Evolutionary conservation across 139 green algal genomes (phyloP).

Genomic region (Pseudopediastrum boryanum): DNA sequence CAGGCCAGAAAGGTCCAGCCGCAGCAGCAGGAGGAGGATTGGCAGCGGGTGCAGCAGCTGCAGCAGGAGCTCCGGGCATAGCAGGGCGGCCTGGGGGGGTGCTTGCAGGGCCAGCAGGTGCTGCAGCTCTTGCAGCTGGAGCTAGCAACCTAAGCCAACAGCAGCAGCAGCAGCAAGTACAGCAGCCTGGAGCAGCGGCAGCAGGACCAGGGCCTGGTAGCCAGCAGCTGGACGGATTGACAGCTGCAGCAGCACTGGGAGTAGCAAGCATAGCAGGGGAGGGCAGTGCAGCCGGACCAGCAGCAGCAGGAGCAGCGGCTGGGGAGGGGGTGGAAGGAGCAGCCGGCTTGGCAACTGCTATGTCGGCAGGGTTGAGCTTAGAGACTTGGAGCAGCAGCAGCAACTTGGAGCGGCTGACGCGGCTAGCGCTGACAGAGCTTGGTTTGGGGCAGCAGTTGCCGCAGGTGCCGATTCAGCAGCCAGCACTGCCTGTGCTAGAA

Average conservation of each 20-base stretch:
- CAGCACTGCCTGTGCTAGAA: constrained; percentile 28
- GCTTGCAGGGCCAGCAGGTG: constrained; percentile 28
- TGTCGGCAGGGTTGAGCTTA: constrained; percentile 4
- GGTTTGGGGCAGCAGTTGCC: not conserved
- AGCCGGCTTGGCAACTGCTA: not conserved
- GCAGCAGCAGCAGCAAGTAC: constrained; percentile 26
- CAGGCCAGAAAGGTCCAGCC: too few species aligned
- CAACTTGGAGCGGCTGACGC: not conserved
- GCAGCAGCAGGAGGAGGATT: not conserved
- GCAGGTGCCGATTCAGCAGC: not conserved
- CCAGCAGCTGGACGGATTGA: constrained; percentile 31
- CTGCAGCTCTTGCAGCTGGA: constrained; percentile 15
- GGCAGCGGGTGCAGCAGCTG: constrained; percentile 23
- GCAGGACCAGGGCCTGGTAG: constrained; percentile 18
- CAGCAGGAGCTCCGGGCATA: constrained; percentile 29
- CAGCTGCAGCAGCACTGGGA: not conserved
- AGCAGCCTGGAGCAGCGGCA: constrained; percentile 2
- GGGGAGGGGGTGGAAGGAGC: constrained; percentile 6
- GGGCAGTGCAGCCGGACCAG: constrained; percentile 10
- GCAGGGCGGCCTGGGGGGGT: not conserved
- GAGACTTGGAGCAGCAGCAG: constrained; percentile 14
- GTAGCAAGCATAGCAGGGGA: not conserved
- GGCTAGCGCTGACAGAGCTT: constrained; percentile 15
- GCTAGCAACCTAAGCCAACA: not conserved
- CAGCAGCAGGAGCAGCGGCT: constrained; percentile 15